Evolutionary conservation across 495 filamentous ascomycete genomes (phyloP).

Genomic region (Lindgomyces ingoldianus): DNA sequence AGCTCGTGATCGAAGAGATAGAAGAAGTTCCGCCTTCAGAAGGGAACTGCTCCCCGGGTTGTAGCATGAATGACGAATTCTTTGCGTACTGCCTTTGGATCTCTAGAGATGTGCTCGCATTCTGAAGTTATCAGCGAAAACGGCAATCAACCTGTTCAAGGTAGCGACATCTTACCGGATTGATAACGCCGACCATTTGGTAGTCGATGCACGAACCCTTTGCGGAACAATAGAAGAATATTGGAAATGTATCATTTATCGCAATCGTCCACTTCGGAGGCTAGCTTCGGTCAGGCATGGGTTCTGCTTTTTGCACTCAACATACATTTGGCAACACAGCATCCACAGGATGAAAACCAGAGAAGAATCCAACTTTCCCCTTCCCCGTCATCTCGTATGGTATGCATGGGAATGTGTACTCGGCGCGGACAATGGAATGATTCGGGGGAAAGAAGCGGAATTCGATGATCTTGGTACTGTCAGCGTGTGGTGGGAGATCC

Average conservation of each 20-base stretch:
- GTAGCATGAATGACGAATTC: slow-evolving; percentile 25
- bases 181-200: slow-evolving; percentile 52
- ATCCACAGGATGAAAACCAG: slow-evolving; percentile 8
- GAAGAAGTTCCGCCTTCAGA: slow-evolving; percentile 25
- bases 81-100: slow-evolving; percentile 38
- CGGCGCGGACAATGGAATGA: slow-evolving; percentile 5
- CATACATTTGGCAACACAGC: slow-evolving; percentile 6
- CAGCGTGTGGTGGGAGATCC: background rate
- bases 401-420: slow-evolving; percentile 52
- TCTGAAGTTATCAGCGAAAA: background rate
- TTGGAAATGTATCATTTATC: slow-evolving; percentile 59
- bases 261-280: slow-evolving; percentile 47
- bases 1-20: background rate
- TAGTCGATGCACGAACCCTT: slow-evolving; percentile 45
- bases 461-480: slow-evolving; percentile 35
- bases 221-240: slow-evolving; percentile 63
- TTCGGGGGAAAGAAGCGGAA: slow-evolving; percentile 56
- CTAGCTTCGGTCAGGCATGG: slow-evolving; percentile 1
- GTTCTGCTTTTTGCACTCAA: background rate
- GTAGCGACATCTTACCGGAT: slow-evolving; percentile 31
- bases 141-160: background rate
- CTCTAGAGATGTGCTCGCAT: slow-evolving; percentile 29
- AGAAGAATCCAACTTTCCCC: slow-evolving; percentile 13
- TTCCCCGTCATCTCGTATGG: slow-evolving; percentile 55
- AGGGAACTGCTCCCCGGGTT: slow-evolving; percentile 46